Percentiles rank a stretch among this genome's conserved stretches.
Conservation (phyloP, 257 asterid species). For the Solanum pennellii region DNA sequence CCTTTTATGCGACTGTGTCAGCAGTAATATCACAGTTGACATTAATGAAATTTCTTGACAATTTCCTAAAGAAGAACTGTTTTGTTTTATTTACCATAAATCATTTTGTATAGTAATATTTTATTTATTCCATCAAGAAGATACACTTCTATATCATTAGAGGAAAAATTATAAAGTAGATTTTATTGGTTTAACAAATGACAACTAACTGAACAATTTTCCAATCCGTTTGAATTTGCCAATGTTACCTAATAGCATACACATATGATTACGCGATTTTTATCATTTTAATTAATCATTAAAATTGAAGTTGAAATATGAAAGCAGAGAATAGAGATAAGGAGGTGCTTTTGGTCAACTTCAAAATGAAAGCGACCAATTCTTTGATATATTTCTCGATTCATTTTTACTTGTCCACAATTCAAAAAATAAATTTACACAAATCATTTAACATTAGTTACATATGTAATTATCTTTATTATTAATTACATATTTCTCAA, state of each 20-base stretch:
- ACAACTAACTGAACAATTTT: conserved; percentile 39
- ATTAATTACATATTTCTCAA: too few relatives aligned
- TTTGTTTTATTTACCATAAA: background rate
- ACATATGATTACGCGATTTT: background rate
- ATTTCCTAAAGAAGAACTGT: background rate
- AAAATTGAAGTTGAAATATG: background rate
- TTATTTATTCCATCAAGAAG: background rate
- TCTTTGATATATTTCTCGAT: background rate
- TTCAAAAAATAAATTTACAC: too few relatives aligned
- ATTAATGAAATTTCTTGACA: background rate
- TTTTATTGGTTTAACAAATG: conserved; percentile 48
- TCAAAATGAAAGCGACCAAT: background rate
- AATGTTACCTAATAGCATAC: background rate
- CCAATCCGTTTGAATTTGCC: background rate
- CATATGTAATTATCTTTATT: too few relatives aligned
- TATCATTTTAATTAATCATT: background rate
- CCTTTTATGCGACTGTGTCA: background rate
- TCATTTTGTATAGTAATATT: background rate
- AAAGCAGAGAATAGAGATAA: background rate
- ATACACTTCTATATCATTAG: background rate
- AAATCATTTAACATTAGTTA: too few relatives aligned
- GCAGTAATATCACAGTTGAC: background rate
- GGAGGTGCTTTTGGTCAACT: background rate
- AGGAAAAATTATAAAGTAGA: conserved; percentile 9
- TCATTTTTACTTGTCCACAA: accelerated